These are phyloP conservation scores for Ramalina peruviana DNA, from an alignment of 495 filamentous ascomycete species.

Conservation along the genomic window DNA sequence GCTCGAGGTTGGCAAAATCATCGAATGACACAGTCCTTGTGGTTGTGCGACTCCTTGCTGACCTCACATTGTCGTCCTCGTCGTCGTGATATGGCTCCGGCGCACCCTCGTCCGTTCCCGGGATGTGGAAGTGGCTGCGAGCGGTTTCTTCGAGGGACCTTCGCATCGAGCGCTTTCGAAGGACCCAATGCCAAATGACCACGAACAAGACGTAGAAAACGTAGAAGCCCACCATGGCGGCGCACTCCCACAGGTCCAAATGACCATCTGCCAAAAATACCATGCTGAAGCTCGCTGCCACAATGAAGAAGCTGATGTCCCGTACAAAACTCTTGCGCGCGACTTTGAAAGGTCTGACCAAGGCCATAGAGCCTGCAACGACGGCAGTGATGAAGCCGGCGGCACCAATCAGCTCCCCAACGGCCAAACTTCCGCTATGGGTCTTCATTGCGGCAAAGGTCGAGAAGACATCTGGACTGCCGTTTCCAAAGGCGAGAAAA, in stretches of 20 bases:
- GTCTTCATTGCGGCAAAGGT: slow-evolving; percentile 97
- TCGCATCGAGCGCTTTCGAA: slow-evolving; percentile 42
- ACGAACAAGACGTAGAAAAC: slow-evolving; percentile 81
- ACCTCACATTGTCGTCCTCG: slow-evolving; percentile 53
- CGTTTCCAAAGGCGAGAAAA: slow-evolving; percentile 94
- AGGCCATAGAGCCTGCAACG: slow-evolving; percentile 94
- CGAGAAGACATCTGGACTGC: slow-evolving; percentile 97
- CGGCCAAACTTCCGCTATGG: slow-evolving; percentile 85
- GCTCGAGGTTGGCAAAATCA: slow-evolving; percentile 64
- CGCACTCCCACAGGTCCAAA: slow-evolving; percentile 78
- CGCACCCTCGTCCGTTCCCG: slow-evolving; percentile 56
- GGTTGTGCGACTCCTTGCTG: slow-evolving; percentile 37
- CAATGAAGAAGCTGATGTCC: slow-evolving; percentile 87
- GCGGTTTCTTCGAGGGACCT: slow-evolving; percentile 53
- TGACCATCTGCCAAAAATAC: slow-evolving; percentile 73
- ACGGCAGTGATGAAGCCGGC: slow-evolving; percentile 95
- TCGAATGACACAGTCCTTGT: slow-evolving; percentile 38
- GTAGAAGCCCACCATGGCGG: slow-evolving; percentile 83
- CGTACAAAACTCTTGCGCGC: slow-evolving; percentile 77
- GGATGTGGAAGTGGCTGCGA: slow-evolving; percentile 55
- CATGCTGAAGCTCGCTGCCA: slow-evolving; percentile 79
- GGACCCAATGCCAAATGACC: slow-evolving; percentile 83
- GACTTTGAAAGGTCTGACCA: slow-evolving; percentile 86
- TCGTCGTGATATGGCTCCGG: slow-evolving; percentile 40
- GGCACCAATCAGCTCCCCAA: slow-evolving; percentile 91